Conservation (phyloP, 352 stramenopile species). For the Pythium folliculosum region DNA sequence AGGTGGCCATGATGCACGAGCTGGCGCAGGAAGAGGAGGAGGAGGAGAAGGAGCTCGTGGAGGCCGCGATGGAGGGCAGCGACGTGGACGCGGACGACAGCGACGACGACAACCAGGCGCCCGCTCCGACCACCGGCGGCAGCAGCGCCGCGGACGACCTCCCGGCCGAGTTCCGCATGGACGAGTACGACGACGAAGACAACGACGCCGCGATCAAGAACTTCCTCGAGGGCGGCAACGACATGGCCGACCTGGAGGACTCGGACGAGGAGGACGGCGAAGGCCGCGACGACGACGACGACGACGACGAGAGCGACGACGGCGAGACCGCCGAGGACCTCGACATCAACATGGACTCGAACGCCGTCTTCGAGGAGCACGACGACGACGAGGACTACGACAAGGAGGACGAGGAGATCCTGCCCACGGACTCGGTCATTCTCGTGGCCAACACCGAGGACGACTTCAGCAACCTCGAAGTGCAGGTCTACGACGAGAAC, state of each 20-base stretch:
- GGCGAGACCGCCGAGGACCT: conserved; percentile 31
- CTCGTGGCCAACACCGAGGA: conserved; percentile 97
- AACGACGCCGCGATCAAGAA: conserved; percentile 82
- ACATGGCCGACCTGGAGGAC: conserved; percentile 30
- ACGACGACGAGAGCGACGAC: conserved; percentile 48
- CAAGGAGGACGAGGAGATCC: conserved; percentile 94
- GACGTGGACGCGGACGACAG: conserved; percentile 41
- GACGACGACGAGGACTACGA: conserved; percentile 75
- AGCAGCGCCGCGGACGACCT: conserved; percentile 42
- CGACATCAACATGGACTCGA: conserved; percentile 55
- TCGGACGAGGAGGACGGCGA: conserved; percentile 43
- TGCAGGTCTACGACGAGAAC: conserved; percentile 98
- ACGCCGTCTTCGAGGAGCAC: conserved; percentile 58
- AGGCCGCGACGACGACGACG: conserved; percentile 44
- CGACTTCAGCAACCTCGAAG: conserved; percentile 98
- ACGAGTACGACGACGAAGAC: conserved; percentile 89
- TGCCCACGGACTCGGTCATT: conserved; percentile 93
- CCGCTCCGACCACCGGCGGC: conserved; percentile 15
- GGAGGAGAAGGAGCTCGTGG: conserved; percentile 45
- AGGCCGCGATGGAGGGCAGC: conserved; percentile 44
- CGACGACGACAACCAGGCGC: conserved; percentile 31
- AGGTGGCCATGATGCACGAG: conserved; percentile 82
- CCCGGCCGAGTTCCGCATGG: conserved; percentile 80
- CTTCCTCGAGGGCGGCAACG: conserved; percentile 52
- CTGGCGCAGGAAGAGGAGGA: conserved; percentile 70